Evolutionary conservation across 345 rosid species (phyloP), one percentile per base, ranked within the genome.

Genomic region (Heritiera littoralis): DNA sequence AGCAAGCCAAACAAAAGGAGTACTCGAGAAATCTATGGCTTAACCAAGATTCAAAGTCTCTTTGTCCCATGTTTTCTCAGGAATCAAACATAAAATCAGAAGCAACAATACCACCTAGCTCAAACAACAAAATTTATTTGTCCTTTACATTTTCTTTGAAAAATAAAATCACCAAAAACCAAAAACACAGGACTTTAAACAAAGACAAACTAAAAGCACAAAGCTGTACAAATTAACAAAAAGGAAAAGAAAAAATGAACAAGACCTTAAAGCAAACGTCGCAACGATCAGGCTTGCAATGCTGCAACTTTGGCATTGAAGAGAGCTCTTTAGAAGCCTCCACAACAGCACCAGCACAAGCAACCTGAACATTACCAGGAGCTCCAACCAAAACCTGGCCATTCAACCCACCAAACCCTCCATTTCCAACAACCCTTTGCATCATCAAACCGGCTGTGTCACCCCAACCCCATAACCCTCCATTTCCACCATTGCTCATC

Each of bases 271-370:
- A 78, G 85, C 90, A 89, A 71, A 83, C 41, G 76, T 89, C 88
- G 82, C 89, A 89, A 32, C 61, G 74, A 32, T 82, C 79, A 28
- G 84, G 78, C 76, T 41, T 12, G 74, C 71, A 83, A 60, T 81
- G 89, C 85, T 65, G 81, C 48, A 46, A 52, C 80, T 89, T 95
- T 90, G 95, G 94, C 74, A 88, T 89, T 90, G 97, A 93, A 94
- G 98, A 85, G 95, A 90, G 98, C 94, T 92, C 95, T 32, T 83
- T 83, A 32, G 91, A 85, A 82, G 89, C 81, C 86, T 86, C 92
- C 76, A 60, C 76, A 66, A 76, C 58, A 78, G 23, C 60, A 41
- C 6, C 70, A 40, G 32, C 64, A 45, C 59, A 10, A 18, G 75
- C 72, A 61, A 40, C 68, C 68, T 61, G 82, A 18, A 52, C 61